phyloP scores from a whole-genome alignment of 2,329 filamentous ascomycete species.

The Cadophora luteo-olivacea region DNA sequence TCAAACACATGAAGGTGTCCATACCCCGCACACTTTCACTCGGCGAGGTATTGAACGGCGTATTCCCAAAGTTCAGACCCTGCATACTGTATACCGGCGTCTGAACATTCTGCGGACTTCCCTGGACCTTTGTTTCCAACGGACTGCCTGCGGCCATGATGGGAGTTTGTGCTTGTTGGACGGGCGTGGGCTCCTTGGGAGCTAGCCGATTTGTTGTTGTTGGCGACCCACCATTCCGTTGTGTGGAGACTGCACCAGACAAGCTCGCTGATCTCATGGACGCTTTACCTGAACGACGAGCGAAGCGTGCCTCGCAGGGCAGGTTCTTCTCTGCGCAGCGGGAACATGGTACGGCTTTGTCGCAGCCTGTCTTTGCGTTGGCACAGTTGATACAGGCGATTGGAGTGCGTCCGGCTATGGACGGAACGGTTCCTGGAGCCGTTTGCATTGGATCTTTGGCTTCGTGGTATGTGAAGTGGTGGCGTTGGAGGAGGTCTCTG shows the following conservation, averaged over 20 bases:
- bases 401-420: slow-evolving; percentile 50
- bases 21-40: slow-evolving; percentile 13
- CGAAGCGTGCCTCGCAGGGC: slow-evolving; percentile 56
- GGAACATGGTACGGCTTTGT: slow-evolving; percentile 57
- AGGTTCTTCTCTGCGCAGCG: slow-evolving; percentile 56
- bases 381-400: slow-evolving; percentile 59
- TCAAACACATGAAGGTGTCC: slow-evolving; percentile 22
- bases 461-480: slow-evolving; percentile 59
- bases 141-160: slow-evolving; percentile 6
- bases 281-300: slow-evolving; percentile 50
- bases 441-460: slow-evolving; percentile 54
- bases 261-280: slow-evolving; percentile 21
- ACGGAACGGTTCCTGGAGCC: slow-evolving; percentile 51
- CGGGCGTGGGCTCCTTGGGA: slow-evolving; percentile 11
- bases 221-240: slow-evolving; percentile 8
- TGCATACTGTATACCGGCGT: slow-evolving; percentile 12
- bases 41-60: slow-evolving; percentile 17
- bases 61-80: slow-evolving; percentile 8
- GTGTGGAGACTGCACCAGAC: slow-evolving; percentile 4
- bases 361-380: slow-evolving; percentile 58
- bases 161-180: background rate
- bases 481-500: slow-evolving; percentile 57
- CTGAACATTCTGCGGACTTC: slow-evolving; percentile 15
- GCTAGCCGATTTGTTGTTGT: slow-evolving; percentile 16
- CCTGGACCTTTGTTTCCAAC: background rate